A percentile compares a stretch with the other conserved stretches of the same genome.
These are phyloP conservation scores for Ilyonectria mors-panacis DNA, from an alignment of 2,329 filamentous ascomycete genomes.

Conservation along the genomic window DNA sequence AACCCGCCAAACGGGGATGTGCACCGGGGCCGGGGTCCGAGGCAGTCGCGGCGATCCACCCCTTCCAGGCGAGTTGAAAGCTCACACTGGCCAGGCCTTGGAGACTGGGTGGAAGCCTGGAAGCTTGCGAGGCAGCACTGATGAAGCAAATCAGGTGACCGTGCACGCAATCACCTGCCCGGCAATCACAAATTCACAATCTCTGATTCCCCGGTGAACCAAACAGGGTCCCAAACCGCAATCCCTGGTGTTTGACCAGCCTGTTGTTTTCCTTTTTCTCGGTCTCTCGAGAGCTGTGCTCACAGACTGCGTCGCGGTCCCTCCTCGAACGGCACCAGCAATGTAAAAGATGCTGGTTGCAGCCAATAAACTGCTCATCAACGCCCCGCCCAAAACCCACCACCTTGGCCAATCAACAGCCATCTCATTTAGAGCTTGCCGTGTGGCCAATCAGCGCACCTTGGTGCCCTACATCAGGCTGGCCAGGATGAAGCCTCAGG, in stretches of 20 bases:
- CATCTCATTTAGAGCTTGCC: conserved; percentile 33
- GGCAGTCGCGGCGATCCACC: conserved; percentile 27
- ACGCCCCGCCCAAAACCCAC: conserved; percentile 25
- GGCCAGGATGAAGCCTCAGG: conserved; percentile 25
- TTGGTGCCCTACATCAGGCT: conserved; percentile 11
- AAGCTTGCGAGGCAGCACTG: background rate
- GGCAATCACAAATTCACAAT: conserved; percentile 2
- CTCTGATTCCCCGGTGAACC: background rate
- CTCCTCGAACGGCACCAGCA: conserved; percentile 32
- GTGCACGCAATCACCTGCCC: background rate
- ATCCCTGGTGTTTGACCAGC: conserved; percentile 1
- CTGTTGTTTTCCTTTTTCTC: conserved; percentile 15
- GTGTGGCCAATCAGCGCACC: conserved; percentile 38
- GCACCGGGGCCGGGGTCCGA: conserved; percentile 24
- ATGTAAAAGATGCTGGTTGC: conserved; percentile 25
- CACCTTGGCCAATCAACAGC: conserved; percentile 34
- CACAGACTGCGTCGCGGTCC: conserved; percentile 33
- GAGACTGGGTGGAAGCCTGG: conserved; percentile 23
- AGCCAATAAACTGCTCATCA: conserved; percentile 36
- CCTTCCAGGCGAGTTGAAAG: conserved; percentile 20
- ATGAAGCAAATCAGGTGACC: background rate
- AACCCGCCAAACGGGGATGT: conserved; percentile 11
- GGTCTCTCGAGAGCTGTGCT: conserved; percentile 19
- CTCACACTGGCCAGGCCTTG: background rate
- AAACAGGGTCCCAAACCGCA: background rate